Evolutionary conservation across 148 eudicot species (phyloP), one percentile per base, ranked within the genome.

Genomic region (Nepenthes mirabilis): DNA sequence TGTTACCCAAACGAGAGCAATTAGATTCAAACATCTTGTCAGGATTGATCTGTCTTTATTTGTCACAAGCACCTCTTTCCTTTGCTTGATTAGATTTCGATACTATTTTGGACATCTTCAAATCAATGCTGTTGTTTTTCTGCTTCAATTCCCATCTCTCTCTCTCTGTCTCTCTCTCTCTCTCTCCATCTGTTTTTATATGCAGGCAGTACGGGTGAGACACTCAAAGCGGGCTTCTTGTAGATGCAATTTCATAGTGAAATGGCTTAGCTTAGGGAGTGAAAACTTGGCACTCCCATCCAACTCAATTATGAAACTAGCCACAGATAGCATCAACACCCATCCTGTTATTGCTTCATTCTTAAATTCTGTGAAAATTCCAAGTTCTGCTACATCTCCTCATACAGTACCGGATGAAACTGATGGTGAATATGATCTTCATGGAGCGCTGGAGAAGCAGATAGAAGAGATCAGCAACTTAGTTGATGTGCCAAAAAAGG

Each of bases 161-260:
- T 23, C 23, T 23, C 23, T 23, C 23, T 23, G 0, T 23, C 23
- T 23, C 23, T 23, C 23, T 23, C 23, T 23, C 23, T 23, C 23
- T 23, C 23, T 23, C 23, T 23, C 23, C 23, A 23, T 23, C 23
- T 23, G 23, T 23, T 23, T 23, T 23, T 23, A 23, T 23, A 23
- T 23, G 23, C 79, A 83, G 89, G 79, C 13, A 53, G 13, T 61
- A 33, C 66, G 62, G 55, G 79, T 79, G 36, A 76, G 83, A 47
- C 89, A 83, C 63, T 83, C 85, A 36, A 78, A 74, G 71, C 80
- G 74, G 70, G 67, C 52, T 43, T 57, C 52, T 10, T 83, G 89
- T 70, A 76, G 83, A 74, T 83, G 85, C 76, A 80, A 67, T 74
- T 83, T 80, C 70, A 62, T 47, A 63, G 58, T 83, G 70, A 76